Conservation (phyloP, 257 asterid species). For the Solanum infundibuliforme region DNA sequence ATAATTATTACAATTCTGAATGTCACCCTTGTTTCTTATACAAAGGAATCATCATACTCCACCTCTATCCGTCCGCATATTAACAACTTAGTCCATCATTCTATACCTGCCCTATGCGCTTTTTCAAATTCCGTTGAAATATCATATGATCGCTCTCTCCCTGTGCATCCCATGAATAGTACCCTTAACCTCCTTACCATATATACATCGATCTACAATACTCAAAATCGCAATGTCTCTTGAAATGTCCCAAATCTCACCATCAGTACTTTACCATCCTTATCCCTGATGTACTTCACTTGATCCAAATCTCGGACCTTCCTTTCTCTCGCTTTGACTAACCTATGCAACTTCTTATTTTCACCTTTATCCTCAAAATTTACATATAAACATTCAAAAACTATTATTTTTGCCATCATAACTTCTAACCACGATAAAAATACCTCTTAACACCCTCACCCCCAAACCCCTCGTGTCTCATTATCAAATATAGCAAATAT, state of each 20-base stretch:
- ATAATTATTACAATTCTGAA: no score
- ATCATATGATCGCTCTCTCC: not conserved
- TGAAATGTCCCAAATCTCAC: not conserved
- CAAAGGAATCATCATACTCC: not conserved
- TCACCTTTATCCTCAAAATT: not conserved
- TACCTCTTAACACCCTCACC: not conserved
- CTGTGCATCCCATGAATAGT: not conserved
- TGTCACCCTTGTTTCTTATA: no score
- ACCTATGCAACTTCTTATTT: not conserved
- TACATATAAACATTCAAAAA: no score
- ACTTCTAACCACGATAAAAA: not conserved
- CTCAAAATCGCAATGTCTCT: no score
- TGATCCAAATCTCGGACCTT: no score
- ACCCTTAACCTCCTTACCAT: no score
- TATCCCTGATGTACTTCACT: not conserved
- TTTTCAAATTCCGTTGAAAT: no score
- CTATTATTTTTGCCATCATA: no score
- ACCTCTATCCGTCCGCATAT: no score
- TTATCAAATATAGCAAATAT: not conserved
- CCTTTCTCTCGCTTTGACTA: not conserved
- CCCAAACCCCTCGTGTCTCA: not conserved
- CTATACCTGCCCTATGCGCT: no score
- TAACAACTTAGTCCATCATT: no score
- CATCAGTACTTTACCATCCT: not conserved
- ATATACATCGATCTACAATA: no score